phyloP scores from a whole-genome alignment of 768 basidiomycete species.

The Rhodotorula toruloides region DNA sequence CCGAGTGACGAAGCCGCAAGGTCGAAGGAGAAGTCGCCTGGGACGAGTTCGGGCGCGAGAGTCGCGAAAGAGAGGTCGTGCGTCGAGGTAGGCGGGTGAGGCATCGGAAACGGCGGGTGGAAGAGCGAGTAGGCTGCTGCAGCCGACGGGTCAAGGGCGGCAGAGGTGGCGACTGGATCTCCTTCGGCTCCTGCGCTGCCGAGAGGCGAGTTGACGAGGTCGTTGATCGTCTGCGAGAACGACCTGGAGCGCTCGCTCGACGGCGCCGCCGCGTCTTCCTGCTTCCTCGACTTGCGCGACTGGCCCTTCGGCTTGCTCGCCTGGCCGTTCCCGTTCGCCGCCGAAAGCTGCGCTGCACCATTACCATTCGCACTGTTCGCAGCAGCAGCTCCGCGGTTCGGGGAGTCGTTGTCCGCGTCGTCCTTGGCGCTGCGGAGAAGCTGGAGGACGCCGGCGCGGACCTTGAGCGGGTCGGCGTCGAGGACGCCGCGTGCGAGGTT shows the following conservation, averaged over 20 bases:
- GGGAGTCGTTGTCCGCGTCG: slow-evolving; percentile 6
- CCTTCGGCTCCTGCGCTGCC: not conserved
- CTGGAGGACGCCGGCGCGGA: slow-evolving; percentile 30
- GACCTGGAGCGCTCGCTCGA: not conserved
- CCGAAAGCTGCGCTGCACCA: not conserved
- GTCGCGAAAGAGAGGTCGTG: not conserved
- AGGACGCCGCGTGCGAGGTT: slow-evolving; percentile 32
- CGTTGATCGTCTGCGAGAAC: slow-evolving; percentile 6
- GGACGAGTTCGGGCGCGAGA: not conserved
- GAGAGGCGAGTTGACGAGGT: not conserved
- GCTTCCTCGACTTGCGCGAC: not conserved
- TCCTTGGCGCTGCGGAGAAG: slow-evolving; percentile 33
- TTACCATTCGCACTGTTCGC: not conserved
- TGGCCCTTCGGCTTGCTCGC: not conserved
- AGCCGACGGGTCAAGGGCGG: not conserved
- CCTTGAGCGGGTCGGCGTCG: slow-evolving; percentile 33
- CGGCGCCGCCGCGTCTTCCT: not conserved
- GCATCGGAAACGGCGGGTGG: not conserved
- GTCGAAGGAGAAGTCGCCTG: slow-evolving; percentile 9
- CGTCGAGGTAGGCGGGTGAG: not conserved
- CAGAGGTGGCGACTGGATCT: not conserved
- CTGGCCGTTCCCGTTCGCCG: not conserved
- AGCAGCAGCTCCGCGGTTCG: not conserved
- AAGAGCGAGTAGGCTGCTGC: not conserved
- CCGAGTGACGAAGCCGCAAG: not conserved